Base-by-base conservation (phyloP, 352 stramenopile genomes). In the Pythium phragmitis region DNA sequence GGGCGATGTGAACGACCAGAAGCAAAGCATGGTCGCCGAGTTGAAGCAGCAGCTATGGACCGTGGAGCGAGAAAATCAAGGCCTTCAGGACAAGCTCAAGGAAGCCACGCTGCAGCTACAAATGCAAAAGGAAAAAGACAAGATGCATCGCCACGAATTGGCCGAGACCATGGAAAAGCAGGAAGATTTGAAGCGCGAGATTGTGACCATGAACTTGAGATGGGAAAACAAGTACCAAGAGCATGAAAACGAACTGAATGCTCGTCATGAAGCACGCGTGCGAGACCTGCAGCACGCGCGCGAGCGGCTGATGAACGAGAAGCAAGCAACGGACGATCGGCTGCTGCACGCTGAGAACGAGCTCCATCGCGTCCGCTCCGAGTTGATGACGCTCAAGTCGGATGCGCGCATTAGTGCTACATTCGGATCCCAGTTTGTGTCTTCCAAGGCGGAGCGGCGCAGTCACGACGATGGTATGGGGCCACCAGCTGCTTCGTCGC, bases 151-250 rank as follows among this genome's bases (percentile, higher is more conserved):
- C 0, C 80, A 87, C 52, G 80, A 89, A 30, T 59, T 88, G 2
- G 26, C 76, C 0, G 78, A 89, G 43, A 60, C 62, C 4, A 68
- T 77, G 30, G 80, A 90, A 52, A 85, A 77, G 48, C 71, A 82
- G n/a, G 80, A 91, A 59, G 79, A 87, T 3, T 26, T 87, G 42
- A 81, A 89, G 26, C 78, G 77, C 1, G 75, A 91, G n/a, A 64
- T 88, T 42, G 70, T 89, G 19, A 77, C 77, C 7, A 55, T 80
- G n/a, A 87, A 85, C 42, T 36, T 89, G n/a, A 70, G 77, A 26
- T 89, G 79, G 76, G 82, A 90, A 46, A 87, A 85, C 42, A 85
- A 81, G 50, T 81, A 77, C 74, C 75, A 87, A 66, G 77, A 87
- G 14, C 66, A 86, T 43, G 73, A 93, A 57, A 72, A 85, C 57